Evolutionary conservation across 2,329 filamentous ascomycete species (phyloP), one percentile per base, ranked within the genome.

Genomic region (Botryotinia globosa): DNA sequence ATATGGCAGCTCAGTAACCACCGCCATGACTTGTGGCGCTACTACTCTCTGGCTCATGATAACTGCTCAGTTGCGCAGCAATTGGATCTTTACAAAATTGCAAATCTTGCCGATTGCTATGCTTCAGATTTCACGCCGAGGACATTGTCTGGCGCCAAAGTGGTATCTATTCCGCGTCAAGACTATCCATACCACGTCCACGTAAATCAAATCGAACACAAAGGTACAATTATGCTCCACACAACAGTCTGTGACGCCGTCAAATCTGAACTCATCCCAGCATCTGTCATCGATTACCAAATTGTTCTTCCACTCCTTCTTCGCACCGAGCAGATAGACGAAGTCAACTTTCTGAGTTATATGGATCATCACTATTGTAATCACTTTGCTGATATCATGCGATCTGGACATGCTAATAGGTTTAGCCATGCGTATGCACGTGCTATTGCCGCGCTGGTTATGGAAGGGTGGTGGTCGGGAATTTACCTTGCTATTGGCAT

Each of bases 261-360:
- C 25, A 8, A 64, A 64, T 32, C 39, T n/a, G 16, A 39, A 18
- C 9, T 45, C 12, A 14, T 64, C 10, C 62, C 62, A 32, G 37
- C 62, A 64, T 14, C 16, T 3, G 5, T 45, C 16, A 18, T 64
- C 0, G 25, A 64, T 22, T 64, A 45, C n/a, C 39, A 64, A 16
- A 64, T 64, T 6, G 10, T 64, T 39, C 25, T 64, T 29, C 62
- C 62, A 45, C 39, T 64, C n/a, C 62, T 64, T n/a, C 62, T 64
- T 20, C 62, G 62, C 4, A 64, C 20, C 10, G 25, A 25, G 4
- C 9, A 29, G n/a, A 64, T 64, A 32, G 39, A 64, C 3, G n/a
- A 25, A 20, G n/a, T n/a, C 62, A 4, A 32, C 20, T 16, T 65
- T 48, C 9, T 65, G 18, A 25, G 9, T 29, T 48, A 65, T n/a